Conservation (phyloP, 371 early-diverging fungal species). For the Actinomortierella wolfii region DNA sequence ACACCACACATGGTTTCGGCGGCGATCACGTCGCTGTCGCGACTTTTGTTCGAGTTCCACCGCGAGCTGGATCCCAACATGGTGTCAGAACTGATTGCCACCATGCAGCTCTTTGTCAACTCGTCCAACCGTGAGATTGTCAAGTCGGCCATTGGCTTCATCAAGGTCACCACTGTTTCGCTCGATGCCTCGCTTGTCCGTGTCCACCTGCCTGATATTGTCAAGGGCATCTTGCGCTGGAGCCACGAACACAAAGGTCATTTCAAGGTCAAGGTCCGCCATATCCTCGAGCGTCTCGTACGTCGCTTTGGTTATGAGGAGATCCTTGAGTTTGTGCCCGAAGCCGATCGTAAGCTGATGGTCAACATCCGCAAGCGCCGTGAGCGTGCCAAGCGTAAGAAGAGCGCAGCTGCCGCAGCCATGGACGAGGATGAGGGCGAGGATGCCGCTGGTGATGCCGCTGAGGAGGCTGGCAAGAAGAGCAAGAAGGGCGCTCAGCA, state of each 20-base stretch:
- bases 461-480: conserved; percentile 51
- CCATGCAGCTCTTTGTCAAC: conserved; percentile 76
- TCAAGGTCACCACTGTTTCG: conserved; percentile 91
- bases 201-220: conserved; percentile 66
- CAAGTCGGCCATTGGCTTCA: conserved; percentile 88
- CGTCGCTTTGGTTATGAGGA: conserved; percentile 83
- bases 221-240: conserved; percentile 77
- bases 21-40: conserved; percentile 80
- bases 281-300: conserved; percentile 91
- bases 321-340: conserved; percentile 82
- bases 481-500: conserved; percentile 34
- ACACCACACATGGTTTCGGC: conserved; percentile 95
- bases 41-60: conserved; percentile 91
- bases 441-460: conserved; percentile 48
- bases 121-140: conserved; percentile 90
- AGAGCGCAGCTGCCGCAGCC: conserved; percentile 37
- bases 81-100: conserved; percentile 67
- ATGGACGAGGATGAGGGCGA: conserved; percentile 59
- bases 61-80: conserved; percentile 62
- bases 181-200: conserved; percentile 70
- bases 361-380: conserved; percentile 92
- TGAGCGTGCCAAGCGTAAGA: conserved; percentile 85
- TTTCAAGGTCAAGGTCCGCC: conserved; percentile 89
- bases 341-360: conserved; percentile 87
- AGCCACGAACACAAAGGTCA: conserved; percentile 85